A percentile compares a stretch with the other conserved stretches of the same genome.
phyloP scores from a whole-genome alignment of 345 rosid species.

The Gossypium rotundifolium region DNA sequence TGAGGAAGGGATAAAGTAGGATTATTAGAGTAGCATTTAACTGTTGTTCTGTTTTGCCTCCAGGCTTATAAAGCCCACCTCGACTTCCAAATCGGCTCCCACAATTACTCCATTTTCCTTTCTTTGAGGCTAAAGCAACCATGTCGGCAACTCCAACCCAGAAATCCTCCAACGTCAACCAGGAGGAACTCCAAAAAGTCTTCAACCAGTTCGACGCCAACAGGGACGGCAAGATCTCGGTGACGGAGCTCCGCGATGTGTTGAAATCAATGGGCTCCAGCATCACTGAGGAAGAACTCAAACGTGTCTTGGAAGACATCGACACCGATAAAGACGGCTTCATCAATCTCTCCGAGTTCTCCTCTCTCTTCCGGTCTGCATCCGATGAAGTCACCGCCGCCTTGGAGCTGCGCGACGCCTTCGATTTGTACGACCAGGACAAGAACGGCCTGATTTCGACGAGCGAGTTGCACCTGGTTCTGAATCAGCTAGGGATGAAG shows the following conservation, averaged over 20 bases:
- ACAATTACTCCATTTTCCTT: not conserved
- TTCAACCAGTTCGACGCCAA: conserved; percentile 80
- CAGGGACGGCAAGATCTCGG: conserved; percentile 88
- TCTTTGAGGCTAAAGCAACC: not conserved
- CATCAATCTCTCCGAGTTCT: conserved; percentile 61
- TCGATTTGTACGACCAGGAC: conserved; percentile 78
- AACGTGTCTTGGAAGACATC: conserved; percentile 60
- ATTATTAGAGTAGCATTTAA: not conserved
- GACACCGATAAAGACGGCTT: conserved; percentile 75
- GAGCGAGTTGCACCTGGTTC: conserved; percentile 57
- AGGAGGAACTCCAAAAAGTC: conserved; percentile 49
- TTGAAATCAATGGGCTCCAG: conserved; percentile 56
- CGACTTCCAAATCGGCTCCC: not conserved
- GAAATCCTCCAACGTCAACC: conserved; percentile 14
- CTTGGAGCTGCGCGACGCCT: conserved; percentile 83
- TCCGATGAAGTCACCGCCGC: conserved; percentile 21
- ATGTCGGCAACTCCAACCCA: not conserved
- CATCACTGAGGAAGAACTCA: conserved; percentile 39
- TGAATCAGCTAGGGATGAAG: conserved; percentile 56
- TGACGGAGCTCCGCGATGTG: conserved; percentile 53
- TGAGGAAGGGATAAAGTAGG: too few species aligned
- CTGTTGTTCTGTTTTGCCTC: not conserved
- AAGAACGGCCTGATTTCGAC: conserved; percentile 72
- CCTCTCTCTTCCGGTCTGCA: conserved; percentile 47
- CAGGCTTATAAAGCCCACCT: too few species aligned